Base-by-base conservation (phyloP, 805 yeast genomes). In the Candida tallmaniae region DNA sequence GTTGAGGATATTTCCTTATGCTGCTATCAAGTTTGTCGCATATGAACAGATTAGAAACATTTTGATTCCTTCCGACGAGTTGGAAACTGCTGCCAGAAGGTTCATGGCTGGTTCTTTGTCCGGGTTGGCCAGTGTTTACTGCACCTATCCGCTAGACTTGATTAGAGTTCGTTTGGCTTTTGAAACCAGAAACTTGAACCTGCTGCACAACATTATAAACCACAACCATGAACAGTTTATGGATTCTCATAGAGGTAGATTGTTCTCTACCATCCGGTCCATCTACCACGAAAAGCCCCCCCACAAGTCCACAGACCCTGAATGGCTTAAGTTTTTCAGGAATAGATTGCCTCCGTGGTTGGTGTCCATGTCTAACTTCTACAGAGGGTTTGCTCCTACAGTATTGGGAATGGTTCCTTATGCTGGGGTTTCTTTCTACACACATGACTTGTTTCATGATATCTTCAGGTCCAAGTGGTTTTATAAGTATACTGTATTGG, bases 371-470 rank as follows among this genome's bases (percentile, higher is more conserved):
- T 61, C 75, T 34, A 90, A 89, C 62, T 93, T 89, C 57, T 93
- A 90, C 61, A 71, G 97, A 38, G 98, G 98, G 2, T 93, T 90
- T 58, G 75, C 83, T 6, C 96, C 98, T 13, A 93, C 98, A 0
- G 80, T 93, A 29, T 50, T 89, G 26, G 98, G 98, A 8, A 89
- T 93, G 95, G 70, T 93, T 15, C 98, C 98, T 1, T 93, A 93
- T 55, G 98, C 98, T 1, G 98, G 98, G 8, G 97, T 90, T 3
- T 85, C 96, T 3, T 93, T 93, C 52, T 84, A 88, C 62, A 84
- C 96, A 4, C 97, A 93, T 59, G 98, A 93, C 62, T 56, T 79
- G 37, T 68, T 89, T 38, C 97, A 90, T 59, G 98, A 93, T 60
- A 50, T 89, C 2, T 76, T 93, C 52, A 68, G 96, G 42, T 68